A percentile compares a stretch with the other conserved stretches of the same genome.
Conservation (phyloP, 768 basidiomycete genomes). For the Tulasnella sp. region DNA sequence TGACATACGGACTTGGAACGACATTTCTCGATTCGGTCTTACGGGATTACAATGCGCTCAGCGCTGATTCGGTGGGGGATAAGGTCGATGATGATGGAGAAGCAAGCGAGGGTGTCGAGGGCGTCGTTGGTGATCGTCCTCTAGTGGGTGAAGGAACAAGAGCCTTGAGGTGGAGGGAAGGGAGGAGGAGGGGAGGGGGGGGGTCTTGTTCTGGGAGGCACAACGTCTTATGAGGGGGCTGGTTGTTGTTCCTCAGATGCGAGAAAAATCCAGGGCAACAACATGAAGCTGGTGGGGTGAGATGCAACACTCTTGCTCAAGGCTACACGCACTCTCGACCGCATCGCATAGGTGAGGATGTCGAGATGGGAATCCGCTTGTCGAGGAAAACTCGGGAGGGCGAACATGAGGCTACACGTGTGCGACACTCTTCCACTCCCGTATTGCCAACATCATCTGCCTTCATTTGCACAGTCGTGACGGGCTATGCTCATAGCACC, state of each 20-base stretch:
- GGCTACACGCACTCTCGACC: constrained; percentile 7
- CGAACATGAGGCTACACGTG: constrained; percentile 11
- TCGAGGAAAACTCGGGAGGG: constrained; percentile 8
- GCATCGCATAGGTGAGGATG: background rate
- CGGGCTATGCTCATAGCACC: constrained; percentile 7
- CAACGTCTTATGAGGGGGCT: background rate
- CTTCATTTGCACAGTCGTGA: background rate
- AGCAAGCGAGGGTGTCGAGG: background rate
- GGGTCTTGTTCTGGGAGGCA: background rate
- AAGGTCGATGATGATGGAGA: background rate
- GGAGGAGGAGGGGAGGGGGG: background rate
- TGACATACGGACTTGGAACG: constrained; percentile 24
- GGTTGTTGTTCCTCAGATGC: background rate
- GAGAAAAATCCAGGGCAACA: constrained; percentile 3
- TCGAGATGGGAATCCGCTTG: background rate
- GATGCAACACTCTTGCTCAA: constrained; percentile 6
- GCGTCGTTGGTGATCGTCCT: background rate
- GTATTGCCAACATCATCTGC: background rate
- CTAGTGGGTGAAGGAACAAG: background rate
- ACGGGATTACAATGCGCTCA: constrained; percentile 20
- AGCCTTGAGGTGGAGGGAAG: background rate
- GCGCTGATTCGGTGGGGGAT: constrained; percentile 8
- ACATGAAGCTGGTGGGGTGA: background rate
- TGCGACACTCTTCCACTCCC: background rate
- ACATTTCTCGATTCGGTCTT: constrained; percentile 17